Conservation (phyloP, 2,329 filamentous ascomycete species). For the Paraconiothyrium sp. region DNA sequence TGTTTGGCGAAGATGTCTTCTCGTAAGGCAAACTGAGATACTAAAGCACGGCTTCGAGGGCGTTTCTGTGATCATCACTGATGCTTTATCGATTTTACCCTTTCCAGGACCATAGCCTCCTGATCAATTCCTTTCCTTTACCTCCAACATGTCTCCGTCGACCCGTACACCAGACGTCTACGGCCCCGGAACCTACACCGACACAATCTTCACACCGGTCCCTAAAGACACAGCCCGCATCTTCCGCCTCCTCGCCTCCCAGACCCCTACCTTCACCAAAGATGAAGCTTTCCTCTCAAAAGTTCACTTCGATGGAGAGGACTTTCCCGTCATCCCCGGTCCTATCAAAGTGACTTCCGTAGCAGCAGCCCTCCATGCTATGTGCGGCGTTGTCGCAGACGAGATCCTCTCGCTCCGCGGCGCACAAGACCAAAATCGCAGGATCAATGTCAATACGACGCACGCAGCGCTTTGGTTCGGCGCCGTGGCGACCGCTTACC, state of each 20-base stretch:
- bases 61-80: background rate
- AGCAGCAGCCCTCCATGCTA: conserved; percentile 55
- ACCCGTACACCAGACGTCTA: conserved; percentile 36
- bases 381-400: conserved; percentile 55
- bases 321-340: conserved; percentile 54
- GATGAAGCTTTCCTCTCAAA: conserved; percentile 42
- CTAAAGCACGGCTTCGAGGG: background rate
- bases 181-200: conserved; percentile 54
- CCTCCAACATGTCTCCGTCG: conserved; percentile 16
- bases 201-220: conserved; percentile 50
- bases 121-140: background rate
- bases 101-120: background rate
- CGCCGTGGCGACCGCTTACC: conserved; percentile 49
- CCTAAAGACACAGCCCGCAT: conserved; percentile 51
- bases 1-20: background rate
- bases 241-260: conserved; percentile 49
- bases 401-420: conserved; percentile 49
- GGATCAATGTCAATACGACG: conserved; percentile 58
- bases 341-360: conserved; percentile 57
- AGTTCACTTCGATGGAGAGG: conserved; percentile 53
- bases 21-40: background rate
- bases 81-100: background rate
- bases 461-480: conserved; percentile 59
- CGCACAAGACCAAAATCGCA: conserved; percentile 23
- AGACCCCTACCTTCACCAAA: conserved; percentile 54